Evolutionary conservation across 495 filamentous ascomycete species (phyloP), one percentile per base, ranked within the genome.

Genomic region (Parathielavia appendiculata): DNA sequence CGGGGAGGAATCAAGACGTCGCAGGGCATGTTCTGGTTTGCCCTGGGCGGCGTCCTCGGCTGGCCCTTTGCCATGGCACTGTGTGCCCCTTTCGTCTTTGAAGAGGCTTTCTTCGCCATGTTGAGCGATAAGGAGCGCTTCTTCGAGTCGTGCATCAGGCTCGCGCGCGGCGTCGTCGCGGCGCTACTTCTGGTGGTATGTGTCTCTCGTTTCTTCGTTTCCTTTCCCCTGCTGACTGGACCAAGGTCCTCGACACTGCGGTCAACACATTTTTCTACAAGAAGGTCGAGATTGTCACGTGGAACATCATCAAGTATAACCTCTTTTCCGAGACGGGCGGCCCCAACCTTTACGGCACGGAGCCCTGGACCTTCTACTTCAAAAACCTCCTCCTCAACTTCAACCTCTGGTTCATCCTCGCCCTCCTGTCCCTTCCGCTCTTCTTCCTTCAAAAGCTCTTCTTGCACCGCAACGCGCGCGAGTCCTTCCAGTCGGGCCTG

Each of bases 361-460:
- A 99, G 66, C 90, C 92, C 34, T 97, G 93, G 95, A 85, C 89
- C 41, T 99, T 97, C 71, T 99, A 99, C 70, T 76, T 96, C 61
- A 86, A 85, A 63, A 99, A 99, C 66, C 80, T 97, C 17, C 72
- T 87, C 23, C 77, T 99, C 57, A 99, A 99, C 75, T 97, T 97
- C 81, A 96, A 96, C 63, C 68, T 92, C 43, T 96, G 92, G 88
- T 92, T 96, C 62, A 63, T 90, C 13, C 79, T 97, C 11, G 92
- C 93, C 12, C 68, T 96, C n/a, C 65, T 82, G 19, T 81, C 87
- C 1, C 73, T 86, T 4, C 92, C 92, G 1, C 66, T 82, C 1
- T 81, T 81, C 52, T 22, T 76, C 4, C 17, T 79, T 0, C 77
- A 82, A 56, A 82, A 81, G 60, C 34, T 71, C 2, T 63, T 79